phyloP scores from a whole-genome alignment of 1,139 yeast genomes.

The Pneumocystis canis region DNA sequence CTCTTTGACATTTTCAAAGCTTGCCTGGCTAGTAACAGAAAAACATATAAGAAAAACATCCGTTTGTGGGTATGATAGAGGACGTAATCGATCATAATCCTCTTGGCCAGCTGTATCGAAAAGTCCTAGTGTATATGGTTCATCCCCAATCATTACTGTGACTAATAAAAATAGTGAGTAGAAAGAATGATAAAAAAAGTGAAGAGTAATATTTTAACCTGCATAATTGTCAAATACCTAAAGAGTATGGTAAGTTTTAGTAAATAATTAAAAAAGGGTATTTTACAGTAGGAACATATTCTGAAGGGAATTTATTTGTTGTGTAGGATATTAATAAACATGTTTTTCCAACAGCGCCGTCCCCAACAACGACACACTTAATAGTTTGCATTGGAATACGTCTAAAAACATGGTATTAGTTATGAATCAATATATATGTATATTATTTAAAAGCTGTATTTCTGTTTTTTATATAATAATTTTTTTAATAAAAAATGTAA shows the following conservation, averaged over 20 bases:
- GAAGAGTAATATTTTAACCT: not conserved
- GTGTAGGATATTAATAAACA: conserved; percentile 64
- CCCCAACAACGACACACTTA: conserved; percentile 94
- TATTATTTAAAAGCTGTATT: not conserved
- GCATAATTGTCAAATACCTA: conserved; percentile 1
- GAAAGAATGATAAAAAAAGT: not conserved
- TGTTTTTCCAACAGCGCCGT: conserved; percentile 88
- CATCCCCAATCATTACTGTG: conserved; percentile 95
- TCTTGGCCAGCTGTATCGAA: conserved; percentile 99
- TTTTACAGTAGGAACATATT: conserved; percentile 57
- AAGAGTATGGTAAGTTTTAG: not conserved
- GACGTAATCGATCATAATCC: conserved; percentile 94
- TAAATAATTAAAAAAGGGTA: not conserved
- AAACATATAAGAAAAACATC: conserved; percentile 92
- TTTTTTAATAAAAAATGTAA: not conserved
- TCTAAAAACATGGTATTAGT: not conserved
- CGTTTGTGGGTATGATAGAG: conserved; percentile 89
- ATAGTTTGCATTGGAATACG: conserved; percentile 24
- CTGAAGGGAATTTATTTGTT: conserved; percentile 75
- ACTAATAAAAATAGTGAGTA: conserved; percentile 37
- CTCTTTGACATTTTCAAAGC: conserved; percentile 94
- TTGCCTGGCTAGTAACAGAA: conserved; percentile 89
- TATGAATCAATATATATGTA: not conserved
- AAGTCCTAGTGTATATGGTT: conserved; percentile 87
- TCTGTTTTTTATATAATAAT: not conserved